Percentiles rank a stretch among this genome's conserved stretches.
Conservation (phyloP, 2,329 filamentous ascomycete genomes). For the Apiospora aurea region DNA sequence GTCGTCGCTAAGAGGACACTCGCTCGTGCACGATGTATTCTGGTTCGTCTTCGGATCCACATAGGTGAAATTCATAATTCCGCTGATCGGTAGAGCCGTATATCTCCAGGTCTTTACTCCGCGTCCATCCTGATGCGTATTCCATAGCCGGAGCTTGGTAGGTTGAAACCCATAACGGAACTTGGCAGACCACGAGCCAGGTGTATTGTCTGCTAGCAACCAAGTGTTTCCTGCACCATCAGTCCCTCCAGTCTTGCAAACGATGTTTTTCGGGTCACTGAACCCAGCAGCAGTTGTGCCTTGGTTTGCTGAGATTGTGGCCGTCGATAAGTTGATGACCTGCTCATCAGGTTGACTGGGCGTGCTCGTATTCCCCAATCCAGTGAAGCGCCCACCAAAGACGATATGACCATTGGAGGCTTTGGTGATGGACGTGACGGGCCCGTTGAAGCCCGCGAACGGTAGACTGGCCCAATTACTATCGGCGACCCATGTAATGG, state of each 20-base stretch:
- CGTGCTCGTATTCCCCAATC: conserved; percentile 80
- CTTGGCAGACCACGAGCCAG: conserved; percentile 83
- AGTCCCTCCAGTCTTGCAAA: conserved; percentile 76
- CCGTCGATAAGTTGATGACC: conserved; percentile 83
- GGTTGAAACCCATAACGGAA: conserved; percentile 88
- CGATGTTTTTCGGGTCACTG: conserved; percentile 78
- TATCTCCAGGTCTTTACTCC: conserved; percentile 90
- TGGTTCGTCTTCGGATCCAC: conserved; percentile 75
- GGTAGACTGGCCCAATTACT: conserved; percentile 80
- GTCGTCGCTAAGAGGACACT: conserved; percentile 83
- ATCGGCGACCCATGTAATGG: conserved; percentile 77
- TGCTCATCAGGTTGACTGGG: conserved; percentile 75
- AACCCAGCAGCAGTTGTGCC: conserved; percentile 70
- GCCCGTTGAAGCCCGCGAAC: conserved; percentile 94
- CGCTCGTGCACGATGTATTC: conserved; percentile 76
- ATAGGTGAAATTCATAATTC: conserved; percentile 96
- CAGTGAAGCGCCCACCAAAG: conserved; percentile 90
- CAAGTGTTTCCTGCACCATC: conserved; percentile 81
- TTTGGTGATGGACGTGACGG: conserved; percentile 84
- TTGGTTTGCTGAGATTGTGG: conserved; percentile 72
- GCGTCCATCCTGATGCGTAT: conserved; percentile 82
- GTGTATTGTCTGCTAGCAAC: conserved; percentile 76
- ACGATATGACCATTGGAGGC: conserved; percentile 83
- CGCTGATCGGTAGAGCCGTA: conserved; percentile 82
- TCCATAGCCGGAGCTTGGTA: conserved; percentile 86